Percentiles rank a stretch among this genome's conserved stretches.
These are phyloP conservation scores for Fragaria nilgerrensis DNA, from an alignment of 306 rosid species.

Conservation along the genomic window DNA sequence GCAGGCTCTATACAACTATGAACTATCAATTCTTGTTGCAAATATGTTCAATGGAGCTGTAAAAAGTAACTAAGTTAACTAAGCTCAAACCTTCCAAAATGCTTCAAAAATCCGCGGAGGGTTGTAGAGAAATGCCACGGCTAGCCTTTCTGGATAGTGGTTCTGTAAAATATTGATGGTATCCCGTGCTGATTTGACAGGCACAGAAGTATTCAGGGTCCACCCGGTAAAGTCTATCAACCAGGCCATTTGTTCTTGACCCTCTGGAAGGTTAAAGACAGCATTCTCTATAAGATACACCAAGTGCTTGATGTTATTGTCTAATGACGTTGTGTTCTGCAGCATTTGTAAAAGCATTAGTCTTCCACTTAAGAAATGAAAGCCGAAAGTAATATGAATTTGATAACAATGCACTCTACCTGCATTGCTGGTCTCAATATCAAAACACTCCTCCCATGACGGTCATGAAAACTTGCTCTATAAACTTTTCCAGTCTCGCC, in stretches of 20 bases:
- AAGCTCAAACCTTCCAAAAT: slow-evolving; percentile 44
- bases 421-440: slow-evolving; percentile 51
- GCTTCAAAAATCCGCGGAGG: slow-evolving; percentile 50
- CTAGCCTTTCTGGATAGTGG: slow-evolving; percentile 51
- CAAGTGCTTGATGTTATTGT: slow-evolving; percentile 69
- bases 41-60: background rate
- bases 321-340: slow-evolving; percentile 65
- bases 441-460: slow-evolving; percentile 52
- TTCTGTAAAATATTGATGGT: slow-evolving; percentile 45
- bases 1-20: background rate
- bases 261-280: slow-evolving; percentile 47
- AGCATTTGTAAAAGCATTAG: slow-evolving; percentile 24
- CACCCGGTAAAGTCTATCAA: slow-evolving; percentile 48
- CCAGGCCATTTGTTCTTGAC: slow-evolving; percentile 81
- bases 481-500: slow-evolving; percentile 71
- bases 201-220: slow-evolving; percentile 42
- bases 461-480: slow-evolving; percentile 72
- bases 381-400: background rate
- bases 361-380: background rate
- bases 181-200: slow-evolving; percentile 46
- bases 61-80: background rate
- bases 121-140: slow-evolving; percentile 44
- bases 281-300: slow-evolving; percentile 85
- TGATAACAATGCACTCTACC: slow-evolving; percentile 22
- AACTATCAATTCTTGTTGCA: background rate